Evolutionary conservation across 805 yeast species (phyloP).

Genomic region (Ogataea nitratoaversa): DNA sequence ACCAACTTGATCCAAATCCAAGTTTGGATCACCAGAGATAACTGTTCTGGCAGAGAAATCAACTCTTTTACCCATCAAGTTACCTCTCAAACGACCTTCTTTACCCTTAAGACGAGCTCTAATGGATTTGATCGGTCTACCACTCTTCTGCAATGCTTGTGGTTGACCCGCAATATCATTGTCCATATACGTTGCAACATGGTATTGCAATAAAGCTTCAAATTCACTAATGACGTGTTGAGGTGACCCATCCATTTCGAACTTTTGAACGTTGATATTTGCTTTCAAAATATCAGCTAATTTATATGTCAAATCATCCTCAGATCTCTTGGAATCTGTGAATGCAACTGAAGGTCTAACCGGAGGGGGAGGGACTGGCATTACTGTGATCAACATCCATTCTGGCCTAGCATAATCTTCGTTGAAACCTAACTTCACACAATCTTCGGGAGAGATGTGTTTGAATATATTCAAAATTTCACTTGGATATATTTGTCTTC

Average conservation of each 20-base stretch:
- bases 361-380: constrained; percentile 99
- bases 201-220: constrained; percentile 92
- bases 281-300: constrained; percentile 96
- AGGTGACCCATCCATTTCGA: constrained; percentile 98
- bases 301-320: constrained; percentile 97
- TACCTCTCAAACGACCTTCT: constrained; percentile 98
- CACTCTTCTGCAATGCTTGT: constrained; percentile 96
- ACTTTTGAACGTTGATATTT: constrained; percentile 91
- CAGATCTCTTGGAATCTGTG: constrained; percentile 97
- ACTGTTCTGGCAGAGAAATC: constrained; percentile 99
- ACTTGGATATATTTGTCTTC: constrained; percentile 78
- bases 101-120: constrained; percentile 99
- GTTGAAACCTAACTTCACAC: constrained; percentile 78
- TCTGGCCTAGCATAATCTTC: constrained; percentile 98
- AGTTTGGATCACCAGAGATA: constrained; percentile 97
- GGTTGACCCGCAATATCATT: constrained; percentile 99
- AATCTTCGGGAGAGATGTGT: constrained; percentile 84
- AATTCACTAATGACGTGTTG: constrained; percentile 97
- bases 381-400: constrained; percentile 95
- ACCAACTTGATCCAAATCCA: constrained; percentile 97
- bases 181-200: constrained; percentile 99
- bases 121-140: constrained; percentile 96
- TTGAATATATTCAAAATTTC: constrained; percentile 89
- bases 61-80: constrained; percentile 99
- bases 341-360: constrained; percentile 98